Evolutionary conservation across 495 filamentous ascomycete genomes (phyloP).

Genomic region (Hypoxylon rickii): DNA sequence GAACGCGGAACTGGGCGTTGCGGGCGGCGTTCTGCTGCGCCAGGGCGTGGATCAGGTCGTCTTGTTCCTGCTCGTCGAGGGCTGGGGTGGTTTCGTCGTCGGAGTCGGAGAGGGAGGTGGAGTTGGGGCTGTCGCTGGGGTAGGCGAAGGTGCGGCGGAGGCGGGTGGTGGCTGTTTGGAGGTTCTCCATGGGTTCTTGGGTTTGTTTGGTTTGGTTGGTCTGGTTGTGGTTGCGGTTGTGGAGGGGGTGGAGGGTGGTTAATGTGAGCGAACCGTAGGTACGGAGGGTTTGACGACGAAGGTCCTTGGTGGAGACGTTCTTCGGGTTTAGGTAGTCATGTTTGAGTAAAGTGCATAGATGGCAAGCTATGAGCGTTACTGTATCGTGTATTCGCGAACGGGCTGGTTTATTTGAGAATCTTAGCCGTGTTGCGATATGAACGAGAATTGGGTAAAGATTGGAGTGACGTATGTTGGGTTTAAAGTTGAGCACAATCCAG

Average conservation of each 20-base stretch:
- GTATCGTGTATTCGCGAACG: neutral
- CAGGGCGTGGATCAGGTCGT: constrained; percentile 65
- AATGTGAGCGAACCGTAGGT: no score
- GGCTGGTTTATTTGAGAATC: constrained; percentile 3
- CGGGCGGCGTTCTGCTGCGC: constrained; percentile 58
- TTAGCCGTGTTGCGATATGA: neutral
- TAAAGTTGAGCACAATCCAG: neutral
- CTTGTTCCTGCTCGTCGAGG: constrained; percentile 63
- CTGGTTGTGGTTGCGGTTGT: neutral
- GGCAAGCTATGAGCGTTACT: neutral
- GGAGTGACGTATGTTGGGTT: constrained; percentile 9
- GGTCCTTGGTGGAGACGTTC: no score
- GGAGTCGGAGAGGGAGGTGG: constrained; percentile 26
- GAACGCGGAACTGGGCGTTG: constrained; percentile 61
- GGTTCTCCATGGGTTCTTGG: constrained; percentile 20
- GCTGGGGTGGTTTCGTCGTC: no score
- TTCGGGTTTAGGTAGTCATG: constrained; percentile 2
- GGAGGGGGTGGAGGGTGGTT: neutral
- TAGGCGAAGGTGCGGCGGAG: constrained; percentile 68
- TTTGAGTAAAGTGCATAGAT: neutral
- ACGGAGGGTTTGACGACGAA: no score
- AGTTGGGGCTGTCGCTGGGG: constrained; percentile 58
- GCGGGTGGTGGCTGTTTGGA: constrained; percentile 42
- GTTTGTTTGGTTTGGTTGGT: neutral
- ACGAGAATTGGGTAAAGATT: neutral